These are phyloP conservation scores for Chaetomiaceae sp. DNA, from an alignment of 2,329 filamentous ascomycete species.

Conservation along the genomic window DNA sequence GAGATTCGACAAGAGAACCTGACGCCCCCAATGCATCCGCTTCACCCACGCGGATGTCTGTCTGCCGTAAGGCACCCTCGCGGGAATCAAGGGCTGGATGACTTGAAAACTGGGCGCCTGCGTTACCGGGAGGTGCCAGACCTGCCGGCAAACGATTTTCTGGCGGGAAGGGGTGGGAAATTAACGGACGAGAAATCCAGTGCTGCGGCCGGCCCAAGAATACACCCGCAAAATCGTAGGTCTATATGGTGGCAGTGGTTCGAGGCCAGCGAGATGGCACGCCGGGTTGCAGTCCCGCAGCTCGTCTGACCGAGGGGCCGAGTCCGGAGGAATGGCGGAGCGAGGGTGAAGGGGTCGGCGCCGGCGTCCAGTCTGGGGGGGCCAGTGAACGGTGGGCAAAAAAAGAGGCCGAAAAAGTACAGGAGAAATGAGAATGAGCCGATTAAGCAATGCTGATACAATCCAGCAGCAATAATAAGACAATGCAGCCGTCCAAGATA, in stretches of 20 bases:
- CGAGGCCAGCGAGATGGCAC: background rate
- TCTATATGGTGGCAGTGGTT: background rate
- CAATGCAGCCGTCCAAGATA: background rate
- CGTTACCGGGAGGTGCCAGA: slow-evolving; percentile 7
- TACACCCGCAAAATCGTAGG: too few relatives aligned
- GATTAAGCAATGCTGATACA: background rate
- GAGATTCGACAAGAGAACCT: background rate
- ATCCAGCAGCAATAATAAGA: background rate
- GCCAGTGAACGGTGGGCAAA: background rate
- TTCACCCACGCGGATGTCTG: background rate
- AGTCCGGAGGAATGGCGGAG: slow-evolving; percentile 14
- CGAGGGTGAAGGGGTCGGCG: background rate
- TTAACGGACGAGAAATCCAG: too few relatives aligned
- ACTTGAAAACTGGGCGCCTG: background rate
- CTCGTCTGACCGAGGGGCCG: slow-evolving; percentile 11
- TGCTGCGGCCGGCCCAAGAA: background rate
- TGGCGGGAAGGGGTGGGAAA: too few relatives aligned
- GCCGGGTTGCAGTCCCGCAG: background rate
- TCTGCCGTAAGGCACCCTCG: background rate
- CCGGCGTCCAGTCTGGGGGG: background rate
- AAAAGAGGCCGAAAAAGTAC: background rate
- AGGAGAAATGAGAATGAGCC: too few relatives aligned
- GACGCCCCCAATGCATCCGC: background rate
- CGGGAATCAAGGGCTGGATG: slow-evolving; percentile 9
- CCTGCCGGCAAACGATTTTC: slow-evolving; percentile 6